Conservation (phyloP, 129 eudicot species). For the Pseudognaphalium luteoalbum region DNA sequence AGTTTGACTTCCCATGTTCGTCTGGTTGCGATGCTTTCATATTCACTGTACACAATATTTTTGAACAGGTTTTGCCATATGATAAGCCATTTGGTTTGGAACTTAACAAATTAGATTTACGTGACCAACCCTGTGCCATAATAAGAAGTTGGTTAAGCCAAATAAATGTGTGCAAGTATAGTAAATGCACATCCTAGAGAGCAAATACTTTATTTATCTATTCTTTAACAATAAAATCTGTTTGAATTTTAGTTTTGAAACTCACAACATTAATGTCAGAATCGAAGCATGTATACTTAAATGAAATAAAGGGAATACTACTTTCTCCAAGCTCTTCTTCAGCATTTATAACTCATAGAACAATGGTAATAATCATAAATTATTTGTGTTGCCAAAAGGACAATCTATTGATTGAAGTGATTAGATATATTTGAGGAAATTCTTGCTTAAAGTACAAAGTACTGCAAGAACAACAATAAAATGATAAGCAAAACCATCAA, state of each 20-base stretch:
- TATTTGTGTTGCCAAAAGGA: neutral
- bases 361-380: neutral
- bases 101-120: constrained; percentile 29
- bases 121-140: constrained; percentile 42
- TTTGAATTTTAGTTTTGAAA: too few species aligned
- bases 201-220: neutral
- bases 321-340: neutral
- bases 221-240: too few species aligned
- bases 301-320: neutral
- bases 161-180: constrained; percentile 9
- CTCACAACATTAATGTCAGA: neutral
- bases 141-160: constrained; percentile 14
- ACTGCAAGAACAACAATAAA: neutral
- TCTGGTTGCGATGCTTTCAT: constrained; percentile 67
- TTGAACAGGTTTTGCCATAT: constrained; percentile 28
- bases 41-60: constrained; percentile 47
- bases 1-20: constrained; percentile 44
- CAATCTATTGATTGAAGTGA: constrained; percentile 3
- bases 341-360: neutral
- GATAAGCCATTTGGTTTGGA: constrained; percentile 32
- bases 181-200: neutral
- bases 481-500: constrained; percentile 2
- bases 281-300: neutral
- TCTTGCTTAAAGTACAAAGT: neutral
- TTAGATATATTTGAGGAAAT: constrained; percentile 3